Evolutionary conservation across 2,329 filamentous ascomycete genomes (phyloP), one percentile per base, ranked within the genome.

Genomic region (Penicillium palitans): DNA sequence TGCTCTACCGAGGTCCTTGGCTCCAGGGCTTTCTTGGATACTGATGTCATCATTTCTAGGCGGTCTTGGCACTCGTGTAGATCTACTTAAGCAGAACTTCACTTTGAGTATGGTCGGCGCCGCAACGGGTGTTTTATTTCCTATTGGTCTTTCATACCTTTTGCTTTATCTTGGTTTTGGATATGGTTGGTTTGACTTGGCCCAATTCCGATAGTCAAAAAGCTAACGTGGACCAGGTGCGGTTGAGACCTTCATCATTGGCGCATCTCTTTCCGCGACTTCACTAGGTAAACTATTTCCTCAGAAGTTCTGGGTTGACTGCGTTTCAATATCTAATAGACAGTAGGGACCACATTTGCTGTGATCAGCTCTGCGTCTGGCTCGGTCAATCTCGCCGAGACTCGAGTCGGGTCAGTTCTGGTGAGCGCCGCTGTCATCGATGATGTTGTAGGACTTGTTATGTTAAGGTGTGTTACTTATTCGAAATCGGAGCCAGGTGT

Each of bases 371-470:
- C 70, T 0, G 65, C 71, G 0, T 66, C 71, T 0, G 72, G 70
- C 35, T 68, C 66, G 7, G 69, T 80, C 1, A 74, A 79, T 57
- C 70, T 81, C 8, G 69, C 72, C 0, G 75, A 80, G 41, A 80
- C 78, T 1, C 70, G 74, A 29, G 73, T 80, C 1, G 77, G 79
- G 19, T 75, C 76, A 12, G 72, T 81, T 1, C 74, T 80, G 3
- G 73, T 80, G 48, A 79, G 77, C 62, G 78, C 79, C 0, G 79
- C 78, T 10, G 75, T 81, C 24, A 78, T 81, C 37, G 78, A 80
- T 63, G 78, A 81, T 64, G 76, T 80, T 1, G 73, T 75, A 1
- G 78, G 78, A 3, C 72, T 81, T 12, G 74, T 81, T 51, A 76
- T 70, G 56, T 57, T 63, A 1, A 71, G 69, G 69, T 70, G 24